Base-by-base conservation (phyloP, 176 grass and related monocot genomes). In the Oryza glumipatula region DNA sequence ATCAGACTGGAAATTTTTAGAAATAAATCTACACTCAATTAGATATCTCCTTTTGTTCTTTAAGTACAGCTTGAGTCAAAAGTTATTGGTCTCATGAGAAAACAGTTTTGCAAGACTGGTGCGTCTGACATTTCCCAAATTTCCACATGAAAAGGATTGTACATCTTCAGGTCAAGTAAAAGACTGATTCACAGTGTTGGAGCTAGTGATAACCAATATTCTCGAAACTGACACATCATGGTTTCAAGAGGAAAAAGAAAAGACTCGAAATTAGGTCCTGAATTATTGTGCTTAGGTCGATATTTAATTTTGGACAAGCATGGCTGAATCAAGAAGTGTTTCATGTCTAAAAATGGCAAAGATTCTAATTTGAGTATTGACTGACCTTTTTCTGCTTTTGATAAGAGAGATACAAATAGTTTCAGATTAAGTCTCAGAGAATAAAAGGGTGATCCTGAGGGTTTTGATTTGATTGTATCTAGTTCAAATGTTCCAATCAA, bases 61-160 rank as follows among this genome's bases (percentile, higher is more conserved):
- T 21, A 66, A 68, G 82, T 76, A 68, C 63, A 54, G 68, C 19
- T 66, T 67, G 43, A 76, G 64, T 43, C 33, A 36, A 48, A 84
- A 69, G 73, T 15, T 52, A 73, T 67, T 44, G 33, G n/a, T 45
- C 21, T 54, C 65, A 78, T 82, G 41, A 60, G 49, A 60, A 14
- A 68, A 70, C 15, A 63, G 22, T 70, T 71, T n/a, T 23, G 63
- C 17, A 46, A 63, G 45, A 70, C 48, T 45, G 35, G 3, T 68
- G n/a, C 22, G 43, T 32, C 22, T 60, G n/a, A 45, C 21, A 69
- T 58, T 69, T 84, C n/a, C 19, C 47, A 70, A 70, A 78, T 49
- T 68, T 70, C 33, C 48, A 70, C 73, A 76, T 56, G 64, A 84
- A 77, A 56, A 70, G 8, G 65, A 77, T 41, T 60, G 23, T 58